Evolutionary conservation across 108 stramenopile genomes (phyloP), one percentile per base, ranked within the genome.

Genomic region (Aurantiochytrium sp.): DNA sequence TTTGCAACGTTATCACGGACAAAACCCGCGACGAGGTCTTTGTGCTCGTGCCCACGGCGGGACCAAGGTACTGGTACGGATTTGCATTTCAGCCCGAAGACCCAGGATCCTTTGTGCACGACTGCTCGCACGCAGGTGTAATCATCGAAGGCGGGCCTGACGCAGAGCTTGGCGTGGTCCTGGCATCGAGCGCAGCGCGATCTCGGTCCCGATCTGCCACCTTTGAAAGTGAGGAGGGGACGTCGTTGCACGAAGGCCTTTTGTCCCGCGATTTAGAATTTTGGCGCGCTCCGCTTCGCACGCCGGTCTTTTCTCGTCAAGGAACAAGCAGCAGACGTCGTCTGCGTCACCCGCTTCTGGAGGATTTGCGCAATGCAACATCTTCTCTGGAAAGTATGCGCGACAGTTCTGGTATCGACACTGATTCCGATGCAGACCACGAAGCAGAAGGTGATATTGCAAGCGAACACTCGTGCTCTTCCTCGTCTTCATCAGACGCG

Each of bases 31-130:
- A 83, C 51, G 76, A 83, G n/a, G 76, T 53, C 19, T 83, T 53
- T 53, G 76, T 83, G 19, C 76, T 83, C 28, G 76, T 83, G 76
- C 76, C 76, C 16, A 53, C 18, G 10, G 23, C 51, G 51, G 76
- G 76, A 14, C 76, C 76, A 35, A 8, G 51, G 76, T 83, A 53
- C 51, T 83, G 76, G 76, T 53, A 47, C n/a, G 76, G 76, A 6
- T 83, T 83, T 23, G 76, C 76, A 12, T 83, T 83, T 28, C 76
- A 83, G 76, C 76, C 76, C 8, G 76, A 83, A 23, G 76, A 83
- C 76, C 76, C 76, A 12, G 76, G 19, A 6, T n/a, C 76, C 10
- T 83, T 83, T 3, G 10, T 83, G 45, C 51, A 83, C 28, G 76
- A 83, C 76, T 83, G 76, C 76, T 53, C 49, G 76, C 76, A 83